Evolutionary conservation across 108 stramenopile genomes (phyloP), one percentile per base, ranked within the genome.

Genomic region (Cyclostephanos invisitatus): DNA sequence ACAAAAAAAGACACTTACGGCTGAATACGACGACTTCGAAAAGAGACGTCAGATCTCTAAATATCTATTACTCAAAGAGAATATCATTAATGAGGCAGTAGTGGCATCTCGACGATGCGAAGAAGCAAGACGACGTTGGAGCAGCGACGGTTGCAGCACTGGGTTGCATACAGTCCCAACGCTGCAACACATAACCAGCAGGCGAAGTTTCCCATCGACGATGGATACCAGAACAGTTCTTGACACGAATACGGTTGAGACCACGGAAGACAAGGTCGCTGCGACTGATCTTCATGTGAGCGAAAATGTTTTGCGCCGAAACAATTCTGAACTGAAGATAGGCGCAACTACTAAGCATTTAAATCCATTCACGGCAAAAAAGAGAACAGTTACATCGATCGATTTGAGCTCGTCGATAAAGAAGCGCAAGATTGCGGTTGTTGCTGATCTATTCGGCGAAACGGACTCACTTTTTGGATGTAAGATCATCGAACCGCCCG

Each of bases 401-500:
- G n/a, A 50, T 18, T 37, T 50, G 25, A 50, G 24, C 20, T 50
- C 64, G 36, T 38, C 44, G 27, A 3, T 2, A 4, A 64, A 64
- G 64, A 64, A 64, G 36, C 36, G n/a, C 10, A 38, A 28, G 20
- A 25, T 25, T 10, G 44, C 27, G 42, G 64, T 14, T 15, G 49
- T 64, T 40, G 64, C 27, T 5, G 64, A 50, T 46, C 20, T 64
- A 29, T 64, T 64, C 42, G 46, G 49, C 15, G 64, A 64, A 9
- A 64, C 64, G 17, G 64, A 50, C 36, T 64, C 64, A 37, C 64
- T 28, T 47, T 48, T 50, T 47, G 48, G 64, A 38, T 50, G 64
- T n/a, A 46, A 46, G 36, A 40, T 37, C 32, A 59, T 59, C 12
- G 14, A 53, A 53, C 7, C 51, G 1, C 51, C 51, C n/a, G 24